Conservation (phyloP, 1,284 basidiomycete species). For the Wolfiporia cocos region DNA sequence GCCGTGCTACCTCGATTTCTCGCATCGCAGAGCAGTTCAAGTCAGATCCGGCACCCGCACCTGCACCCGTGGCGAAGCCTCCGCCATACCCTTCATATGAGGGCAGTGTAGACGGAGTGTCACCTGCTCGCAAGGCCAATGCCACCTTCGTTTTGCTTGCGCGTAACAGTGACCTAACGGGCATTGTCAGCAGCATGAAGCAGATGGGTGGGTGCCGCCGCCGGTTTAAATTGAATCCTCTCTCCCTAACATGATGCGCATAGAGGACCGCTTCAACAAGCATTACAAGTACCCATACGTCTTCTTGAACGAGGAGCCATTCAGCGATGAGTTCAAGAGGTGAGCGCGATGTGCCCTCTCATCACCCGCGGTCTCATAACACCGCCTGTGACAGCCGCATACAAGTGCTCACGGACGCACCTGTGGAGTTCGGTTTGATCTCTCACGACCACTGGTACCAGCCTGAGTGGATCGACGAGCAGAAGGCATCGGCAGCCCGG, state of each 20-base stretch:
- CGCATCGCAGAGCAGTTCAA: slow-evolving; percentile 42
- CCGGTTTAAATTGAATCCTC: not conserved
- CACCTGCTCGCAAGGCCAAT: slow-evolving; percentile 60
- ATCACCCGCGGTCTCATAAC: not conserved
- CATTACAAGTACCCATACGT: slow-evolving; percentile 84
- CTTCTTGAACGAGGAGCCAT: slow-evolving; percentile 80
- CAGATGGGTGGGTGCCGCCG: slow-evolving; percentile 39
- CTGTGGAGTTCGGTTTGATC: slow-evolving; percentile 80
- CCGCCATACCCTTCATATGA: slow-evolving; percentile 50
- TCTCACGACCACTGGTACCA: slow-evolving; percentile 81
- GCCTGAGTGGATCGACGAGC: slow-evolving; percentile 80
- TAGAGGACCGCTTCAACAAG: slow-evolving; percentile 79
- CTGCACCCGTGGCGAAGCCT: slow-evolving; percentile 41
- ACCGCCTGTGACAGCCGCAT: slow-evolving; percentile 45
- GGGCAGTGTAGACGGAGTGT: slow-evolving; percentile 35
- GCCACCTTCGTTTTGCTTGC: slow-evolving; percentile 86
- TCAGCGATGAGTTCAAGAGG: slow-evolving; percentile 75
- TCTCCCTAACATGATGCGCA: not conserved
- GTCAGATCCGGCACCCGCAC: too few species aligned
- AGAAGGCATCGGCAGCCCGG: slow-evolving; percentile 65
- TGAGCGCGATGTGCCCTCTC: slow-evolving; percentile 22
- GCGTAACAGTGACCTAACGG: slow-evolving; percentile 74
- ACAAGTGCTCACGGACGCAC: slow-evolving; percentile 55
- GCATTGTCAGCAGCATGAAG: slow-evolving; percentile 68
- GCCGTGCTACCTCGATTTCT: slow-evolving; percentile 55